Evolutionary conservation across 352 stramenopile genomes (phyloP).

Genomic region (Phytophthora fragariaefolia): DNA sequence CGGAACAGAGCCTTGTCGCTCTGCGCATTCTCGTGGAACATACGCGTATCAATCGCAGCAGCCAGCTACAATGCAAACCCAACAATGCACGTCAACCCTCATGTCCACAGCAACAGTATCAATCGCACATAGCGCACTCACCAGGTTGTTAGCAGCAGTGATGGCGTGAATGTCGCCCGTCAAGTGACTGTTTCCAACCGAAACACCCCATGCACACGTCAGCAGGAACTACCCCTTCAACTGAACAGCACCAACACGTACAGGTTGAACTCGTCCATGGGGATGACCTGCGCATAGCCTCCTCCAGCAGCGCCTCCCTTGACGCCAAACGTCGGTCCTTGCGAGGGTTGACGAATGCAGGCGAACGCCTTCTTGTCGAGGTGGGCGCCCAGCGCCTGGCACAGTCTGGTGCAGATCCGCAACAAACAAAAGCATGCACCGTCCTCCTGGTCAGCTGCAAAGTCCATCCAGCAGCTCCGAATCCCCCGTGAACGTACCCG

Average conservation of each 20-base stretch:
- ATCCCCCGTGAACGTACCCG: constrained; percentile 59
- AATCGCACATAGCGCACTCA: constrained; percentile 23
- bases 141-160: constrained; percentile 97
- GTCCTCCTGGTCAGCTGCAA: not conserved
- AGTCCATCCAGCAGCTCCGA: not conserved
- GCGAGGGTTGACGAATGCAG: constrained; percentile 97
- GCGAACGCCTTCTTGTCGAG: constrained; percentile 95
- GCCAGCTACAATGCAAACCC: constrained; percentile 70
- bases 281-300: constrained; percentile 95
- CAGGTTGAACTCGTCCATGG: constrained; percentile 99
- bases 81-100: not conserved
- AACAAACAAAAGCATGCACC: constrained; percentile 57
- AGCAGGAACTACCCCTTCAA: constrained; percentile 7
- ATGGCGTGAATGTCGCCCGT: constrained; percentile 99
- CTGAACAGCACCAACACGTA: constrained; percentile 62
- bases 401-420: constrained; percentile 69
- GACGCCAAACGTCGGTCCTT: constrained; percentile 99
- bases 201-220: constrained; percentile 7
- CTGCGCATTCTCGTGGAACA: constrained; percentile 96
- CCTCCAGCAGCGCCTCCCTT: constrained; percentile 91
- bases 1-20: constrained; percentile 87
- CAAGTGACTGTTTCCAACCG: constrained; percentile 81
- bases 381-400: constrained; percentile 94
- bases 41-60: constrained; percentile 97
- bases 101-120: not conserved